phyloP scores from a whole-genome alignment of 2,329 filamentous ascomycete species.

The Cordyceps farinosa region DNA sequence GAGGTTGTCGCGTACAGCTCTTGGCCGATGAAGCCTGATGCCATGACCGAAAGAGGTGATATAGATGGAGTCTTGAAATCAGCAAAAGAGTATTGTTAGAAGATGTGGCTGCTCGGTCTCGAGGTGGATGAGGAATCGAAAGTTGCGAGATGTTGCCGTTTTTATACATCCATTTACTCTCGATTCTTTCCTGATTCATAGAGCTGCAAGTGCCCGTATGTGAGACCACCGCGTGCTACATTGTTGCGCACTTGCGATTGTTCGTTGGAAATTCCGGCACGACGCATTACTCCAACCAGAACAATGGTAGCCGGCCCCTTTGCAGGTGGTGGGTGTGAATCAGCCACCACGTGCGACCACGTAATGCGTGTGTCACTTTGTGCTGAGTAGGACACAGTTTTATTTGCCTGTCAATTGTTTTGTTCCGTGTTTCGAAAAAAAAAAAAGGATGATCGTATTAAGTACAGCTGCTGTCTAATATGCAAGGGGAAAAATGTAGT shows the following conservation, averaged over 20 bases:
- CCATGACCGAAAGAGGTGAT: neutral
- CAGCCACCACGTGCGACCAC: neutral
- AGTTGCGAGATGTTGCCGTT: neutral
- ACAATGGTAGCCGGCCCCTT: conserved; percentile 12
- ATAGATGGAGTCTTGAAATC: neutral
- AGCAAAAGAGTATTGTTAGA: too few species aligned
- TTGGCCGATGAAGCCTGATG: conserved; percentile 8
- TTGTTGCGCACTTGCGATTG: neutral
- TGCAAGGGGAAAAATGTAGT: neutral
- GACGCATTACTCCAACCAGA: neutral
- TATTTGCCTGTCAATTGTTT: too few species aligned
- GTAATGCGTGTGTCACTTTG: neutral
- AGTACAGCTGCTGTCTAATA: conserved; percentile 7
- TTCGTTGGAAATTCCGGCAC: neutral
- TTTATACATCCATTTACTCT: neutral
- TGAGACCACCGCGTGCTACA: neutral
- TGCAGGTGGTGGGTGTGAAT: neutral
- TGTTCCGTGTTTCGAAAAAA: neutral
- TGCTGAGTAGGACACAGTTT: neutral
- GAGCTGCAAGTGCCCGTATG: neutral
- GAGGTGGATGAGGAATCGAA: neutral
- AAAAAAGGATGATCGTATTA: neutral
- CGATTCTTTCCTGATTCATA: neutral
- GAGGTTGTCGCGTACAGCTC: neutral
- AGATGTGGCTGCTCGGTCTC: neutral